These are phyloP conservation scores for Phytophthora sp. DNA, from an alignment of 352 stramenopile species.

Conservation along the genomic window DNA sequence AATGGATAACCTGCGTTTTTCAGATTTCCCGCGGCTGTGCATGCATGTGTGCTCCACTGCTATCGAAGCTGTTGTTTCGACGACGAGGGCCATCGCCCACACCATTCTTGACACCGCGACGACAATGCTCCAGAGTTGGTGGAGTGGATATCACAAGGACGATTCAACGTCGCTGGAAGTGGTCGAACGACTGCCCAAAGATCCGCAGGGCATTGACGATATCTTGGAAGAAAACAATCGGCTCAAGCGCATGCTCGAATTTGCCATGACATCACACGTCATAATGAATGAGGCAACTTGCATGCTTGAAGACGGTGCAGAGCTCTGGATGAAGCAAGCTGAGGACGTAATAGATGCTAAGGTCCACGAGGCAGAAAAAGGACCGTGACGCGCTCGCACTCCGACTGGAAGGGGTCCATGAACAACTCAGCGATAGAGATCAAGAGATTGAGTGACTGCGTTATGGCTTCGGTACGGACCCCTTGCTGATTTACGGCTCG, in stretches of 20 bases:
- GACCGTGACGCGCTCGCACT: conserved; percentile 19
- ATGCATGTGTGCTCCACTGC: conserved; percentile 20
- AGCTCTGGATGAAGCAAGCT: conserved; percentile 22
- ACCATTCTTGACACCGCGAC: conserved; percentile 11
- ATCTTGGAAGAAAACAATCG: conserved; percentile 32
- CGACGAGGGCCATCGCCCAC: conserved; percentile 4
- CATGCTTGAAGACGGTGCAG: conserved; percentile 21
- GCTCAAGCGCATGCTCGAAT: conserved; percentile 31
- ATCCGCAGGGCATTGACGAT: conserved; percentile 4
- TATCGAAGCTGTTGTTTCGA: conserved; percentile 22
- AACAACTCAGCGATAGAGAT: conserved; percentile 26
- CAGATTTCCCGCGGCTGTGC: conserved; percentile 11
- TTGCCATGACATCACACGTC: conserved; percentile 28
- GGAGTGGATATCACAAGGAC: conserved; percentile 8
- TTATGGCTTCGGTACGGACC: conserved; percentile 26
- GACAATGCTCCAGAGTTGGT: conserved; percentile 23
- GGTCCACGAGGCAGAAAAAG: conserved; percentile 17
- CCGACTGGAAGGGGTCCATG: conserved; percentile 26
- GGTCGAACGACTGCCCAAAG: conserved; percentile 6
- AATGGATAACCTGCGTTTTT: background rate
- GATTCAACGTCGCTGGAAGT: conserved; percentile 13
- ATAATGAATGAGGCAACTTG: conserved; percentile 33
- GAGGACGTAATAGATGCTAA: conserved; percentile 27
- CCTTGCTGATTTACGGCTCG: conserved; percentile 13
- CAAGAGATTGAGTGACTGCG: conserved; percentile 31